Percentiles rank a stretch among this genome's conserved stretches.
These are phyloP conservation scores for Clavispora vitiphila DNA, from an alignment of 805 yeast species.

Conservation along the genomic window DNA sequence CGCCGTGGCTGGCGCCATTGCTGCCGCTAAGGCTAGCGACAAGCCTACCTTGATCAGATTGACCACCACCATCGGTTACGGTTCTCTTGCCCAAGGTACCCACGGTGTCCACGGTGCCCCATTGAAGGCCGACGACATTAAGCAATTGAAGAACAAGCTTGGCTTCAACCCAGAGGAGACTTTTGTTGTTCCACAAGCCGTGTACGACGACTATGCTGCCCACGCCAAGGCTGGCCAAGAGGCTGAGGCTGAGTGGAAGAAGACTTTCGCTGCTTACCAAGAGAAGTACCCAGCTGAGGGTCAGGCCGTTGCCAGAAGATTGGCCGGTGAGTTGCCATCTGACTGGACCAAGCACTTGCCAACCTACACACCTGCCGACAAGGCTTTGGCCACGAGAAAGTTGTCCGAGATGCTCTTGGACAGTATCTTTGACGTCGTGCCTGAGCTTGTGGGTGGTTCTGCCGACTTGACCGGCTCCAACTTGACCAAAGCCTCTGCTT, in stretches of 20 bases:
- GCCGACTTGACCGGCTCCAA: slow-evolving; percentile 98
- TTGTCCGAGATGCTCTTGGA: slow-evolving; percentile 76
- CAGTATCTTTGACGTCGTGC: slow-evolving; percentile 57
- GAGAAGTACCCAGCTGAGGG: slow-evolving; percentile 72
- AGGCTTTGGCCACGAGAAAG: slow-evolving; percentile 91
- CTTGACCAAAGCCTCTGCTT: slow-evolving; percentile 80
- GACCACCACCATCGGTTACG: slow-evolving; percentile 90
- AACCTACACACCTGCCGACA: slow-evolving; percentile 68
- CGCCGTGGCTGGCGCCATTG: slow-evolving; percentile 70
- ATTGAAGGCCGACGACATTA: slow-evolving; percentile 86
- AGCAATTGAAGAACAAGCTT: slow-evolving; percentile 73
- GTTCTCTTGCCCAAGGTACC: slow-evolving; percentile 80
- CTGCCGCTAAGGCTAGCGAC: slow-evolving; percentile 68
- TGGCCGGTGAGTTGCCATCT: slow-evolving; percentile 70
- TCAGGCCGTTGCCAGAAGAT: slow-evolving; percentile 76
- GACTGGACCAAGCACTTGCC: slow-evolving; percentile 81
- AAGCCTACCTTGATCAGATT: slow-evolving; percentile 90
- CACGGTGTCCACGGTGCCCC: slow-evolving; percentile 96
- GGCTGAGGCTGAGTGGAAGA: slow-evolving; percentile 73
- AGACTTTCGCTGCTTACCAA: slow-evolving; percentile 54
- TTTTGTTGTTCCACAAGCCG: slow-evolving; percentile 80
- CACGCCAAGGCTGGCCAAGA: slow-evolving; percentile 59
- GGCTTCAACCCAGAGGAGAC: slow-evolving; percentile 86
- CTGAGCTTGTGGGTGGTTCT: slow-evolving; percentile 95
- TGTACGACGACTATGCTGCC: slow-evolving; percentile 60